These are phyloP conservation scores for Saccharata proteae DNA, from an alignment of 2,329 filamentous ascomycete species.

Conservation along the genomic window DNA sequence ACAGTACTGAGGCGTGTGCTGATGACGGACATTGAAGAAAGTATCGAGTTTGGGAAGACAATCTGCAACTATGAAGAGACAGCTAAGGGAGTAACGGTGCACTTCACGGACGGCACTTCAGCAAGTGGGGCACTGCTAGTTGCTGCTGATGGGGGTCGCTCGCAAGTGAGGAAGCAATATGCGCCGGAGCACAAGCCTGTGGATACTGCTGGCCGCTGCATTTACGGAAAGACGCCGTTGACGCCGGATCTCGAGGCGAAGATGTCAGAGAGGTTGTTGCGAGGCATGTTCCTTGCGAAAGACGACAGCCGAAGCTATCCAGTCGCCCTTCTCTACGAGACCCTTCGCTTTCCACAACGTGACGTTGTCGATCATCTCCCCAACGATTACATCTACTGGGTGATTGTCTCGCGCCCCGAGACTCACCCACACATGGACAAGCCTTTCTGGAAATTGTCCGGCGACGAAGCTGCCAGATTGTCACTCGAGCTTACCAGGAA, in stretches of 20 bases:
- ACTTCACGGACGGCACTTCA: conserved; percentile 9
- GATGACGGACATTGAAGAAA: background rate
- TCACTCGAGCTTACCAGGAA: conserved; percentile 10
- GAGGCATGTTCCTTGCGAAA: conserved; percentile 12
- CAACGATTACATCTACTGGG: conserved; percentile 26
- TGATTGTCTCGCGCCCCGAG: conserved; percentile 13
- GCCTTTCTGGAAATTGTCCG: conserved; percentile 6
- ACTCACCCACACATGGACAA: conserved; percentile 9
- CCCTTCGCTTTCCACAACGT: conserved; percentile 13
- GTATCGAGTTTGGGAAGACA: background rate
- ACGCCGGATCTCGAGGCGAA: conserved; percentile 14
- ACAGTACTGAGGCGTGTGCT: conserved; percentile 1
- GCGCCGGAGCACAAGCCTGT: conserved; percentile 23
- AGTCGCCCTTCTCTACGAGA: conserved; percentile 15
- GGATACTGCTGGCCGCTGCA: conserved; percentile 26
- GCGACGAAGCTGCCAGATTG: conserved; percentile 8
- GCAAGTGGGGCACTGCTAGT: conserved; percentile 8
- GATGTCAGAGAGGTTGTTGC: conserved; percentile 14
- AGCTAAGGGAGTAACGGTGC: conserved; percentile 1
- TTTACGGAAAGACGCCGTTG: conserved; percentile 30
- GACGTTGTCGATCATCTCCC: conserved; percentile 9
- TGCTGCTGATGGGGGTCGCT: conserved; percentile 16
- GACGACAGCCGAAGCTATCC: conserved; percentile 9
- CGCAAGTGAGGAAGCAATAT: conserved; percentile 24
- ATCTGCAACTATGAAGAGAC: background rate